A percentile compares a stretch with the other conserved stretches of the same genome.
Evolutionary conservation across 148 eudicot genomes (phyloP).

Genomic region (Drosera capensis): DNA sequence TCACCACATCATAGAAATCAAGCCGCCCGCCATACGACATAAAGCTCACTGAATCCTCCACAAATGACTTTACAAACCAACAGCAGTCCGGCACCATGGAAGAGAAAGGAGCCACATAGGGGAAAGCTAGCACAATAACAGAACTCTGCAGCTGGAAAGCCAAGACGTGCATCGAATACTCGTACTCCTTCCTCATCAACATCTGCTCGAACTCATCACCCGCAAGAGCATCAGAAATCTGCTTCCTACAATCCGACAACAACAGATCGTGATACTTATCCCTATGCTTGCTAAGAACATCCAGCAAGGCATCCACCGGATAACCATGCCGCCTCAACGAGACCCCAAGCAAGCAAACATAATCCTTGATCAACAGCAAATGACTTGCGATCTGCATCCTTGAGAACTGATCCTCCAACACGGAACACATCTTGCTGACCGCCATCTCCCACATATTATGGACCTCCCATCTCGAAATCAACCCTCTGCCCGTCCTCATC

Average conservation of each 20-base stretch:
- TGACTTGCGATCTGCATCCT: slow-evolving; percentile 96
- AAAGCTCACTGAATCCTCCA: slow-evolving; percentile 94
- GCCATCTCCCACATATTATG: slow-evolving; percentile 97
- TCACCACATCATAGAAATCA: slow-evolving; percentile 84
- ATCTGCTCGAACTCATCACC: slow-evolving; percentile 90
- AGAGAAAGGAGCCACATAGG: slow-evolving; percentile 87
- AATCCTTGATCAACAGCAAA: slow-evolving; percentile 89
- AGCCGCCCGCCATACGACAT: slow-evolving; percentile 96
- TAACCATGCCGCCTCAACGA: slow-evolving; percentile 76
- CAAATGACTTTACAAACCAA: slow-evolving; percentile 79
- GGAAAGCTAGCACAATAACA: slow-evolving; percentile 79
- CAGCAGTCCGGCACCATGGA: slow-evolving; percentile 94
- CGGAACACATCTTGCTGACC: slow-evolving; percentile 88
- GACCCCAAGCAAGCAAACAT: slow-evolving; percentile 91
- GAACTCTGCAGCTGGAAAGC: slow-evolving; percentile 88
- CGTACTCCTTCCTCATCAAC: slow-evolving; percentile 96
- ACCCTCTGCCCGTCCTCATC: slow-evolving; percentile 81
- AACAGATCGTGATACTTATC: slow-evolving; percentile 91
- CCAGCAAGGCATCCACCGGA: slow-evolving; percentile 80
- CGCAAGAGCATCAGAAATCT: slow-evolving; percentile 58
- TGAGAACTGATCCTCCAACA: slow-evolving; percentile 92
- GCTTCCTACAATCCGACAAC: slow-evolving; percentile 82
- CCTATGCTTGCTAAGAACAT: slow-evolving; percentile 90
- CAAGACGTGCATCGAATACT: slow-evolving; percentile 88
- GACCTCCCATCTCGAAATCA: slow-evolving; percentile 88